Percentiles rank a stretch among this genome's conserved stretches.
Conservation (phyloP, 495 filamentous ascomycete species). For the Podospora comata region DNA sequence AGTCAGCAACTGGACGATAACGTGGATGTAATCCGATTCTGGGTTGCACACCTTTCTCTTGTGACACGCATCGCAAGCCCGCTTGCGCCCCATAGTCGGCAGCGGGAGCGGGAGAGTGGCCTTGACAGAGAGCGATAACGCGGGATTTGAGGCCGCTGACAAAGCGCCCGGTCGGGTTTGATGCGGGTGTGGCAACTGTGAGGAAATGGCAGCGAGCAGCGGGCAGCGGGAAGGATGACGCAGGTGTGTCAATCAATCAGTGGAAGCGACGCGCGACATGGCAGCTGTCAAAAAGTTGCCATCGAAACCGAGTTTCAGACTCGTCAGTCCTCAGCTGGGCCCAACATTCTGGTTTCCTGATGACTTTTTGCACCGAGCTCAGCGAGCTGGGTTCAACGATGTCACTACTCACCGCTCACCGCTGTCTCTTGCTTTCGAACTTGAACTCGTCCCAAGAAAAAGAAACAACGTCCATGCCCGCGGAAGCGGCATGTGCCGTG, state of each 20-base stretch:
- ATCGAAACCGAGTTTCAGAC: background rate
- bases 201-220: background rate
- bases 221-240: background rate
- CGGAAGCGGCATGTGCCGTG: background rate
- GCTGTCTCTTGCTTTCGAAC: too few species aligned
- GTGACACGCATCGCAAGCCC: constrained; percentile 53
- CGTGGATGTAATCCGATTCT: too few species aligned
- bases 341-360: too few species aligned
- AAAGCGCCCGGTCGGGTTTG: background rate
- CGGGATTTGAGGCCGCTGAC: constrained; percentile 6
- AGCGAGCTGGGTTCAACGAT: background rate
- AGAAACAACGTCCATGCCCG: background rate
- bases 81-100: constrained; percentile 20
- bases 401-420: background rate
- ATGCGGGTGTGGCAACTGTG: background rate
- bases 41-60: constrained; percentile 42
- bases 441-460: too few species aligned
- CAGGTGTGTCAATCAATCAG: background rate
- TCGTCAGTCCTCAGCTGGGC: too few species aligned
- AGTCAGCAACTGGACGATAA: background rate
- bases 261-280: too few species aligned
- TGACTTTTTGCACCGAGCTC: too few species aligned
- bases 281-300: background rate
- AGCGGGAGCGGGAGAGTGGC: background rate
- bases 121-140: too few species aligned